phyloP scores from a whole-genome alignment of 2,329 filamentous ascomycete species.

The Myriosclerotinia curreyana region DNA sequence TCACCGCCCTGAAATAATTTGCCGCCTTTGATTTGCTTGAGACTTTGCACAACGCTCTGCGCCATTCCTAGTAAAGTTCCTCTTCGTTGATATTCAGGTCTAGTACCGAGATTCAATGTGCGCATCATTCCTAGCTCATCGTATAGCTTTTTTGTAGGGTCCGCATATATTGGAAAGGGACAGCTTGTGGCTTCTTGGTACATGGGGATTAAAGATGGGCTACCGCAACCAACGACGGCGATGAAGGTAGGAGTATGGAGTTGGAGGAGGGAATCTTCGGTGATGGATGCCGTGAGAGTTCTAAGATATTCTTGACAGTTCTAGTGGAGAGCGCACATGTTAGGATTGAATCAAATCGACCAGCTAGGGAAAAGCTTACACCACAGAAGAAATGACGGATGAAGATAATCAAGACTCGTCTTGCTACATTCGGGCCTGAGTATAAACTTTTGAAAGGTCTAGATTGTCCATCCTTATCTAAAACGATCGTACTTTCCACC shows the following conservation, averaged over 20 bases:
- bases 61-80: conserved; percentile 42
- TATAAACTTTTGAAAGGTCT: conserved; percentile 39
- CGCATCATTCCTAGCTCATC: conserved; percentile 52
- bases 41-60: conserved; percentile 44
- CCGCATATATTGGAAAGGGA: conserved; percentile 55
- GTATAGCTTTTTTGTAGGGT: conserved; percentile 54
- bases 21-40: conserved; percentile 43
- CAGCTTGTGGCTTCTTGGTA: conserved; percentile 49
- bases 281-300: conserved; percentile 35
- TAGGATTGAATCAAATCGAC: background rate
- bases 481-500: conserved; percentile 44
- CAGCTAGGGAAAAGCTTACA: conserved; percentile 30
- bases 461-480: conserved; percentile 37
- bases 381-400: conserved; percentile 43
- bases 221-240: conserved; percentile 55
- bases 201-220: conserved; percentile 52
- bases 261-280: conserved; percentile 35
- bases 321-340: conserved; percentile 25
- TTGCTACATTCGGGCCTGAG: conserved; percentile 38
- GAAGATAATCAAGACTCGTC: conserved; percentile 40
- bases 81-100: conserved; percentile 50
- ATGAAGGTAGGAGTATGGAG: conserved; percentile 42
- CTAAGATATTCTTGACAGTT: conserved; percentile 41
- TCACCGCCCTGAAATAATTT: conserved; percentile 50
- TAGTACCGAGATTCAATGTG: conserved; percentile 46